Base-by-base conservation (phyloP, 1,284 basidiomycete genomes). In the Phylloporus gajari region DNA sequence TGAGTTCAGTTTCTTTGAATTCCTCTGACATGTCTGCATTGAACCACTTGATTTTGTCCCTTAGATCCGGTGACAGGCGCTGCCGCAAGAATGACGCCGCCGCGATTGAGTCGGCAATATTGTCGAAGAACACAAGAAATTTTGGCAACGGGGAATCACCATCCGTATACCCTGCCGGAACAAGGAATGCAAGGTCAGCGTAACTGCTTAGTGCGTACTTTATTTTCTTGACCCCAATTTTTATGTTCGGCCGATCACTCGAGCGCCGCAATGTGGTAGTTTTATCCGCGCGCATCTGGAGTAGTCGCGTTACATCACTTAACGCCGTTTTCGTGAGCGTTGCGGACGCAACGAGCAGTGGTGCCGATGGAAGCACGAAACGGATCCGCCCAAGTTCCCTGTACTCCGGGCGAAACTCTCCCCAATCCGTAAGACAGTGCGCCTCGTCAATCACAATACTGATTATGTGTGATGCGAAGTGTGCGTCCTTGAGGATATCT, bases 41-140 rank as follows among this genome's bases (percentile, higher is more conserved):
- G 13, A 70, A 75, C 70, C 74, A 75, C 61, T 74, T 74, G 30
- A 74, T 68, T 30, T 70, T 75, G 12, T 65, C n/a, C 30, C 25
- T 8, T 11, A 74, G 66, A 3, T 61, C 63, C 5, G 1, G 23
- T 6, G 59, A 70, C 17, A 3, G 71, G 51, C 23, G 42, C 42
- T 42, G 42, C 13, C 42, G 42, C 42, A 42, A 42, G 42, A 42
- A 48, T 6, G 5, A 23, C 11, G 46, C 8, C 35, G 63, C 63
- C 1, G 30, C 12, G 23, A 70, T 67, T 0, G 56, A 65, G 2
- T 77, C 69, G 0, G 56, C 21, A 6, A 77, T 83, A 32, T 71
- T 75, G 61, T 85, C 75, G 48, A 82, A 81, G 70, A 85, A 84
- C 3, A 84, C 59, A 5, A 84, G 30, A 60, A 85, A 82, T 30